These are phyloP conservation scores for Lipomyces anomalus DNA, from an alignment of 805 yeast species.

Conservation along the genomic window DNA sequence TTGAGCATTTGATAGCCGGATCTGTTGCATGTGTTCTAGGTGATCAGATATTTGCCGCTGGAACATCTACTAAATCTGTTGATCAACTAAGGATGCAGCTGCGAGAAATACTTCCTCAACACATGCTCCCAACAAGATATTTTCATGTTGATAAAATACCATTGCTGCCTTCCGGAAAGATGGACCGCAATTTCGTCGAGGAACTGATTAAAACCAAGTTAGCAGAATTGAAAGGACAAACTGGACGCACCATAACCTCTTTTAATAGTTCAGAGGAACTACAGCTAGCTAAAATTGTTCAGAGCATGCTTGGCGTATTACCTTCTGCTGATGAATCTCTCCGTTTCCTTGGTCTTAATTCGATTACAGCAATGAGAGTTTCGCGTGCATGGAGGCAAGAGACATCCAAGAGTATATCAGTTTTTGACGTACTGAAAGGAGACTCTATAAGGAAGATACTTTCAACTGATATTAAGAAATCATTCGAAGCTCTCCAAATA, in stretches of 20 bases:
- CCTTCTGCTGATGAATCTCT: slow-evolving; percentile 5
- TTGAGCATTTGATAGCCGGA: slow-evolving; percentile 28
- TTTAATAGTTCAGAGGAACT: no score
- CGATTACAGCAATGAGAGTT: slow-evolving; percentile 10
- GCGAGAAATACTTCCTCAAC: slow-evolving; percentile 14
- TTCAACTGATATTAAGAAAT: no score
- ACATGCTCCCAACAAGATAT: slow-evolving; percentile 21
- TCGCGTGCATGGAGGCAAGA: neutral
- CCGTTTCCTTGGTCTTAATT: slow-evolving; percentile 15
- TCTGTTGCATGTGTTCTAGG: no score
- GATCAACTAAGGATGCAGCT: no score
- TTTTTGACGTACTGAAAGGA: slow-evolving; percentile 6
- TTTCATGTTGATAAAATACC: slow-evolving; percentile 16
- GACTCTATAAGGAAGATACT: slow-evolving; percentile 8
- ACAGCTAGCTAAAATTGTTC: slow-evolving; percentile 1
- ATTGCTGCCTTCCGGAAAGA: slow-evolving; percentile 24
- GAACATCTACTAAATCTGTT: no score
- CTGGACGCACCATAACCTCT: no score
- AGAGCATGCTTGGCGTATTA: neutral
- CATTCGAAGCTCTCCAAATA: no score
- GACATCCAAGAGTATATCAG: neutral
- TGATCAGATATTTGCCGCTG: no score
- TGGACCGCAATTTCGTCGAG: slow-evolving; percentile 9
- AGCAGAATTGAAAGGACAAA: neutral
- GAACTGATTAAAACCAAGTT: neutral